These are phyloP conservation scores for Boechera stricta DNA, from an alignment of 345 rosid species.

Conservation along the genomic window DNA sequence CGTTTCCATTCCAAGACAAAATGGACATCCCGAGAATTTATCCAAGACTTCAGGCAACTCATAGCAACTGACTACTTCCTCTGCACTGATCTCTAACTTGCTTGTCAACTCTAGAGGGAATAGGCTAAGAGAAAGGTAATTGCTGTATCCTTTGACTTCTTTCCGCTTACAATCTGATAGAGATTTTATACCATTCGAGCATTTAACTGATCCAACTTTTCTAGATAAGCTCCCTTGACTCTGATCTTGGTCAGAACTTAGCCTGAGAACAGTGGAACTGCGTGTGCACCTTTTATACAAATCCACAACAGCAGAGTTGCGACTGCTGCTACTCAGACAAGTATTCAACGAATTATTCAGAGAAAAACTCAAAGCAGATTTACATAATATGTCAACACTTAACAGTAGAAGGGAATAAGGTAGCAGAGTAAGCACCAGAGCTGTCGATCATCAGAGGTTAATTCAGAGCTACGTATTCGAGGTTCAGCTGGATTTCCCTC, in stretches of 20 bases:
- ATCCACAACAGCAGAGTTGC: constrained; percentile 63
- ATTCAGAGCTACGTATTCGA: constrained; percentile 55
- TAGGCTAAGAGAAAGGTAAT: constrained; percentile 58
- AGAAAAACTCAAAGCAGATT: constrained; percentile 33
- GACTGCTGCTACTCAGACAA: constrained; percentile 57
- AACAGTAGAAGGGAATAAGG: constrained; percentile 13
- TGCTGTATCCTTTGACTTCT: constrained; percentile 71
- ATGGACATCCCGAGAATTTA: constrained; percentile 59
- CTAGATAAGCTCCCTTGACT: constrained; percentile 52
- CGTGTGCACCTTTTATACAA: constrained; percentile 71
- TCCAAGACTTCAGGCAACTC: constrained; percentile 80
- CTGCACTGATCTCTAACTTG: constrained; percentile 81
- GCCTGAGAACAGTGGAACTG: constrained; percentile 69
- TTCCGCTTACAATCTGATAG: constrained; percentile 7
- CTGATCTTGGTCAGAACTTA: constrained; percentile 59
- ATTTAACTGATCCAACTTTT: constrained; percentile 47
- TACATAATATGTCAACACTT: constrained; percentile 25
- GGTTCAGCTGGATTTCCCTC: constrained; percentile 58
- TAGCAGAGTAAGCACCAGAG: constrained; percentile 60
- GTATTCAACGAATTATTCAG: constrained; percentile 42
- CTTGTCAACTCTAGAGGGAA: constrained; percentile 62
- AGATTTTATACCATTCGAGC: constrained; percentile 32
- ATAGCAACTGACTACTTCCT: constrained; percentile 86
- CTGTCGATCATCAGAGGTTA: constrained; percentile 51
- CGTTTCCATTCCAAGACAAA: constrained; percentile 60